Conservation (phyloP, 345 rosid genomes). For the Lumnitzera racemosa region DNA sequence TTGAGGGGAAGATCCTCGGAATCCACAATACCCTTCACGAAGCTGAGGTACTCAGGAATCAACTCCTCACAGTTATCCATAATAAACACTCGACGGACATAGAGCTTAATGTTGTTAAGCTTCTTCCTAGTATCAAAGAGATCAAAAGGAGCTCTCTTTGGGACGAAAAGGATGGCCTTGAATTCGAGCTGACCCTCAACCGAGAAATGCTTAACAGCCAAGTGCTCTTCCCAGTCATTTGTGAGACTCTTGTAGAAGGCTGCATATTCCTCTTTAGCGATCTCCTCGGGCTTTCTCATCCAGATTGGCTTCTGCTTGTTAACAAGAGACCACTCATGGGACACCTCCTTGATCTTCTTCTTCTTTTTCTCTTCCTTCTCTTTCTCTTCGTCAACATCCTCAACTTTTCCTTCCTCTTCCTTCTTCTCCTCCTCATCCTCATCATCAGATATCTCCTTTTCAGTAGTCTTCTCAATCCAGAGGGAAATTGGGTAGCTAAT, state of each 20-base stretch:
- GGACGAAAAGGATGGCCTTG: slow-evolving; percentile 19
- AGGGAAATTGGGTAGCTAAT: slow-evolving; percentile 18
- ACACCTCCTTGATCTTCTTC: slow-evolving; percentile 20
- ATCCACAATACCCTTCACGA: slow-evolving; percentile 17
- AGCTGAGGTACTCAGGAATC: slow-evolving; percentile 14
- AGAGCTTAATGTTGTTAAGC: slow-evolving; percentile 21
- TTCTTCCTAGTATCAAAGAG: slow-evolving; percentile 18
- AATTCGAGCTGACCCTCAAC: slow-evolving; percentile 22
- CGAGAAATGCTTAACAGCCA: slow-evolving; percentile 19
- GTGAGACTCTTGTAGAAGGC: slow-evolving; percentile 17
- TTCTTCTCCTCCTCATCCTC: slow-evolving; percentile 17
- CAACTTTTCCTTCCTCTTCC: slow-evolving; percentile 13
- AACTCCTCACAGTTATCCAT: slow-evolving; percentile 20
- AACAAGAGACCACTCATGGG: slow-evolving; percentile 15
- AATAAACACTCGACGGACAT: slow-evolving; percentile 18
- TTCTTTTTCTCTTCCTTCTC: slow-evolving; percentile 15
- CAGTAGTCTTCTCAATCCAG: slow-evolving; percentile 18
- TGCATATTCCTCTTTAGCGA: slow-evolving; percentile 18
- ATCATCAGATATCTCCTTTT: slow-evolving; percentile 18
- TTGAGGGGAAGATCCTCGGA: slow-evolving; percentile 18
- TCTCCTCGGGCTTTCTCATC: slow-evolving; percentile 21
- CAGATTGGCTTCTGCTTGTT: slow-evolving; percentile 20
- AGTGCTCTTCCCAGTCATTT: slow-evolving; percentile 21
- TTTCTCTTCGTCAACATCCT: slow-evolving; percentile 18
- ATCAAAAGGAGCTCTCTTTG: slow-evolving; percentile 18